A percentile compares a stretch with the other conserved stretches of the same genome.
phyloP scores from a whole-genome alignment of 1,284 basidiomycete genomes.

The Cerrena zonata region DNA sequence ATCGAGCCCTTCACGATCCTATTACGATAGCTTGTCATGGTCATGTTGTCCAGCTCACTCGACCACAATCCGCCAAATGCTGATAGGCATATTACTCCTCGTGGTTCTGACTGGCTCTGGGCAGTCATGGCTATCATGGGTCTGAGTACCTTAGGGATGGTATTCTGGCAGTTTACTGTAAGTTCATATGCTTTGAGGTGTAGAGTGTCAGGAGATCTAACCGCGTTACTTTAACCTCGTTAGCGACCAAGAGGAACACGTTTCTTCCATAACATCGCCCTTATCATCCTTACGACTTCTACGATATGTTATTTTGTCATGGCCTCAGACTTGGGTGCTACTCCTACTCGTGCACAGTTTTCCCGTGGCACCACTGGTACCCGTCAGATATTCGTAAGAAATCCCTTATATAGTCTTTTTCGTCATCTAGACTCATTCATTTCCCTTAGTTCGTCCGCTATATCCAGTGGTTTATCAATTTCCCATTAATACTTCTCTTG shows the following conservation, averaged over 20 bases:
- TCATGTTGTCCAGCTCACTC: slow-evolving; percentile 17
- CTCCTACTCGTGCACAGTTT: slow-evolving; percentile 44
- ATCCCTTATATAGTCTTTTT: not conserved
- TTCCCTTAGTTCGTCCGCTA: slow-evolving; percentile 41
- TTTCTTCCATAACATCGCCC: slow-evolving; percentile 44
- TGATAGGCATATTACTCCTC: slow-evolving; percentile 33
- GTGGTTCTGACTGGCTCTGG: slow-evolving; percentile 51
- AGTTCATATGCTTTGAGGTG: slow-evolving; percentile 1
- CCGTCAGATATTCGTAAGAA: slow-evolving; percentile 49
- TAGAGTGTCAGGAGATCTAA: not conserved
- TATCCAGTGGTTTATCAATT: slow-evolving; percentile 57
- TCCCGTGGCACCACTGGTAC: slow-evolving; percentile 25
- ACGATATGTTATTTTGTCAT: slow-evolving; percentile 48
- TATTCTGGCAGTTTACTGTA: slow-evolving; percentile 37
- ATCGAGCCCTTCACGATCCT: not conserved
- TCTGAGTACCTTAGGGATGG: slow-evolving; percentile 32
- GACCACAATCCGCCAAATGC: slow-evolving; percentile 36
- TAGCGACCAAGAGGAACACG: slow-evolving; percentile 37
- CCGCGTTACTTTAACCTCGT: not conserved
- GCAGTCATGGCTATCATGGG: slow-evolving; percentile 48
- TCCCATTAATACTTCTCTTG: slow-evolving; percentile 49
- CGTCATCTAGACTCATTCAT: not conserved
- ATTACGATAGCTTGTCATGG: slow-evolving; percentile 1
- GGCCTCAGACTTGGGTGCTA: slow-evolving; percentile 54
- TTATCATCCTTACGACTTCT: slow-evolving; percentile 42